These are phyloP conservation scores for Russula abietina DNA, from an alignment of 768 basidiomycete species.

Conservation along the genomic window DNA sequence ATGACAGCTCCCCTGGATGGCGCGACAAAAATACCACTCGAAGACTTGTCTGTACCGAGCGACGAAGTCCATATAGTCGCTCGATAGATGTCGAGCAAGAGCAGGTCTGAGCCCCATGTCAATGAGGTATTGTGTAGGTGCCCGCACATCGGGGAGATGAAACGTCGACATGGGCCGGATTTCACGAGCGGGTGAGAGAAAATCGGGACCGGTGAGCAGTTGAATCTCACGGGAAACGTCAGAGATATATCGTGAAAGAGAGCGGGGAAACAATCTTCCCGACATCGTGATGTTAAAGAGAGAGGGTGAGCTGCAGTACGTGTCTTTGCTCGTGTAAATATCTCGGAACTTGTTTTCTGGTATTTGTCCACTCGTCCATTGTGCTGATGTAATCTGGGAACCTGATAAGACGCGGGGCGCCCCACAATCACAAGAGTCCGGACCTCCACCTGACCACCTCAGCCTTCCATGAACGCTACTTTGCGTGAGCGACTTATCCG, in stretches of 20 bases:
- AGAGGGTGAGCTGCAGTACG: too few relatives aligned
- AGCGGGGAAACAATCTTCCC: neutral
- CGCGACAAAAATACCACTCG: neutral
- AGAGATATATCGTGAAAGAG: neutral
- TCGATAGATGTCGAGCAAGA: neutral
- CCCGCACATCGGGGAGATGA: neutral
- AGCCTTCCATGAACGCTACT: conserved; percentile 6
- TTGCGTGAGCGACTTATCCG: neutral
- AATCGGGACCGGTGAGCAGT: neutral
- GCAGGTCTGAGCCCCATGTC: conserved; percentile 2
- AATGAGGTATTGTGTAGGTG: conserved; percentile 2
- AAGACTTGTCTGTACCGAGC: neutral
- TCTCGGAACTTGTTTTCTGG: neutral
- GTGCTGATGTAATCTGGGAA: conserved; percentile 17
- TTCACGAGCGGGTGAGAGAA: neutral
- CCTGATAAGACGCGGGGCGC: too few relatives aligned
- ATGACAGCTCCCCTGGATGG: neutral
- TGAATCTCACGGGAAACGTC: neutral
- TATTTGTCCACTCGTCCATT: neutral
- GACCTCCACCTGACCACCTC: neutral
- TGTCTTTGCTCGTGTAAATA: neutral
- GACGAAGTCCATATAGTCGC: neutral
- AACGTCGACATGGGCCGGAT: neutral
- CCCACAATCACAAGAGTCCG: too few relatives aligned
- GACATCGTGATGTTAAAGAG: neutral